Base-by-base conservation (phyloP, 2,329 filamentous ascomycete species). In the Hypocreales sp. region DNA sequence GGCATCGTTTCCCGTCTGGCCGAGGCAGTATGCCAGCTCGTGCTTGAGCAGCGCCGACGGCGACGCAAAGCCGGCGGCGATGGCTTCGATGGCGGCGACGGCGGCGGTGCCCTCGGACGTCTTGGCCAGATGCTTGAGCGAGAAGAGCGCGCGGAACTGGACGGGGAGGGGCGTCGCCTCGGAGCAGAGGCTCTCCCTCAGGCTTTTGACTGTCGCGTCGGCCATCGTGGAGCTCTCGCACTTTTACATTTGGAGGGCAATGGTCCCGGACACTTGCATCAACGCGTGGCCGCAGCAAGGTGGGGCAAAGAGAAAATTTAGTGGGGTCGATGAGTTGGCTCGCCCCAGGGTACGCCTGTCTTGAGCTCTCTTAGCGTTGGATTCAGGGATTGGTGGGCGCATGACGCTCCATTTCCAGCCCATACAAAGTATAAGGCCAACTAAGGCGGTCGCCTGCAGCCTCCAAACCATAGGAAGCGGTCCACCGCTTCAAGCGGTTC, bases 91-190 rank as follows among this genome's bases (percentile, higher is more conserved):
- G 26, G 72, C 70, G 8, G 60, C 61, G 26, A 46, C 34, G 18
- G 60, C 53, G 18, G 55, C 48, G 39, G 77, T 72, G 12, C 78
- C 69, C 22, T 74, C 72, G 7, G 59, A 53, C 37, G 75, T 69
- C 32, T 70, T 75, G 25, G 90, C 87, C 34, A 95, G 62, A 51
- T 95, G 81, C 61, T 98, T 98, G 34, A 98, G 74, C 12, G 87
- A 94, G 62, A 98, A 98, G 41, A 98, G 79, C 23, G 90, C 87
- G 43, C 90, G 83, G 58, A 95, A 98, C 37, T 90, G 83, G 37
- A 82, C 67, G 21, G 86, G 79, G 29, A 98, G 79, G 24, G 86
- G 74, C 35, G 80, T 78, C 10, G 67, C 58, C 59, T 95, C 90
- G 26, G 79, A 78, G 42, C 68, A 76, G 33, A 98, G 72, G 33